A percentile compares a stretch with the other conserved stretches of the same genome.
Conservation (phyloP, 169 alveolate species). For the Plasmodium billcollinsi region DNA sequence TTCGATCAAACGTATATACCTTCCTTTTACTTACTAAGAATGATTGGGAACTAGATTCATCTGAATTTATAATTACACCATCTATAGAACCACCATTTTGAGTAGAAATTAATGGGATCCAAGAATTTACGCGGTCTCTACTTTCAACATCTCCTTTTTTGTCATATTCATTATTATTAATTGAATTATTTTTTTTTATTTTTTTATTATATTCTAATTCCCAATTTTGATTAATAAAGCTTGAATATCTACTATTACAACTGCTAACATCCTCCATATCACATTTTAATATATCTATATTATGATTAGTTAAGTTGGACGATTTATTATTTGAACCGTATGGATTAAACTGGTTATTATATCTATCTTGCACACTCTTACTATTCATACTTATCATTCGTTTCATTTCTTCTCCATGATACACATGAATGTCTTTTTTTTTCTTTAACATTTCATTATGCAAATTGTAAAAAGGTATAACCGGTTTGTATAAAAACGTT, state of each 20-base stretch:
- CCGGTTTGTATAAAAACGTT: constrained; percentile 70
- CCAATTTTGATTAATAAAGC: constrained; percentile 8
- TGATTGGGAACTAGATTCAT: constrained; percentile 35
- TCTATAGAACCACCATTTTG: constrained; percentile 30
- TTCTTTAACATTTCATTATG: constrained; percentile 48
- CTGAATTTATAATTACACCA: constrained; percentile 38
- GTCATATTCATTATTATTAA: constrained; percentile 3
- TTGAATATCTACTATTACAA: constrained; percentile 32
- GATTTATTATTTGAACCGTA: constrained; percentile 23
- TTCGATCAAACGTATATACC: constrained; percentile 13
- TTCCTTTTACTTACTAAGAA: constrained; percentile 25
- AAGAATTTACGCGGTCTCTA: not conserved
- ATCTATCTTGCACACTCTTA: constrained; percentile 5
- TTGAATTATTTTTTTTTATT: too few species aligned
- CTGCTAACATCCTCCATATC: constrained; percentile 45
- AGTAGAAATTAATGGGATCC: constrained; percentile 54
- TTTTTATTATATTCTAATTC: constrained; percentile 4
- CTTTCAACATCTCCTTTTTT: not conserved
- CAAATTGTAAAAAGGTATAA: constrained; percentile 66
- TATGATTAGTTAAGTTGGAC: constrained; percentile 11
- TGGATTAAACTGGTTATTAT: not conserved
- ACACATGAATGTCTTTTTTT: constrained; percentile 9
- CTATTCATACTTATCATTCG: not conserved
- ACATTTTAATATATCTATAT: not conserved
- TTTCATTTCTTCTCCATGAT: not conserved